Evolutionary conservation across 2,329 filamentous ascomycete genomes (phyloP), one percentile per base, ranked within the genome.

Genomic region (Diaporthe capsici): DNA sequence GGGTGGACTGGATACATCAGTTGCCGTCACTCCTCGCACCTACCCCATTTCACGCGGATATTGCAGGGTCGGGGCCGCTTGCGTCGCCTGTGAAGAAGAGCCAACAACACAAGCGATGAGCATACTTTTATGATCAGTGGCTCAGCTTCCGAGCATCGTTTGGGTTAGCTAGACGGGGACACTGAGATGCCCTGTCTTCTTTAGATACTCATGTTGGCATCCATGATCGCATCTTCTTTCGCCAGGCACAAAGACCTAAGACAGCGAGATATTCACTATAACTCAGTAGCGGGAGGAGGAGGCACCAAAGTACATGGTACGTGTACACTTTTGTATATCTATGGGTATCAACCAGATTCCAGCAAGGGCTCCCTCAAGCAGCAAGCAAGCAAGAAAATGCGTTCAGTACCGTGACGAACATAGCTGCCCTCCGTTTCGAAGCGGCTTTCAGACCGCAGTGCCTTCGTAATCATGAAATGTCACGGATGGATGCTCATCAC

Each of bases 311-410:
- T 63, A 44, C 60, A 63, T n/a, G 13, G n/a, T 25, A 39, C 22
- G n/a, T 63, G 60, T 63, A 63, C 60, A 28, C 49, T 55, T 42
- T 39, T 55, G 65, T 53, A 22, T 28, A 44, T 57, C 47, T 61
- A 65, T 42, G 47, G 47, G 58, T 65, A 65, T 67, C 71, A 73
- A 73, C 25, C 51, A 65, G 20, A 65, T 44, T 73, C 58, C 28
- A 57, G 47, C 13, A 39, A 53, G 44, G 3, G 31, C 44, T 20
- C 25, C 22, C 20, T 47, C 42, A 55, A 28, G 37, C 37, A 63
- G 28, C 4, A 39, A 28, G 25, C 31, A 72, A 31, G 58, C 58
- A 22, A 68, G 28, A 47, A 63, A 37, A 68, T 39, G 20, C 39
- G 44, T 17, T 8, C 31, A 25, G 25, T 53, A 17, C 20, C 47